Conservation (phyloP, 345 rosid species). For the Boechera divaricarpa region DNA sequence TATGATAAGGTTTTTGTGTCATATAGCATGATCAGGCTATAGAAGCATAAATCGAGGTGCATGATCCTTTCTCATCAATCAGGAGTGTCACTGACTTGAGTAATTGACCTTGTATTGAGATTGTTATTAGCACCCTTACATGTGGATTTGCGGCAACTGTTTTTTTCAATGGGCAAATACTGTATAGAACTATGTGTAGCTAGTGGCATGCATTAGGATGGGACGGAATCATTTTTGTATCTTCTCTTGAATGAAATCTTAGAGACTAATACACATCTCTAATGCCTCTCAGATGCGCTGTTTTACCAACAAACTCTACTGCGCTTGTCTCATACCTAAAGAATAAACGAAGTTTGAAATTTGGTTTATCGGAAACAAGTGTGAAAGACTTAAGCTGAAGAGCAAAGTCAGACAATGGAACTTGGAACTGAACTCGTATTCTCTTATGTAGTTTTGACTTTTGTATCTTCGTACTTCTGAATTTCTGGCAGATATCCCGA, state of each 20-base stretch:
- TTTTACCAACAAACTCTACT: not conserved
- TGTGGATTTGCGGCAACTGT: constrained; percentile 1
- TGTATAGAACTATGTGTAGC: not conserved
- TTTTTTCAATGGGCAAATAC: not conserved
- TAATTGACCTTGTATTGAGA: not conserved
- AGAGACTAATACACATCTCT: constrained; percentile 17
- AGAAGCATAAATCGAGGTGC: not conserved
- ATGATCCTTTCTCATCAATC: not conserved
- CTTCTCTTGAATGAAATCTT: not conserved
- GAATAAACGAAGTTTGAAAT: not conserved
- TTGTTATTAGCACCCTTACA: not conserved
- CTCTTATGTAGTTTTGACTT: constrained; percentile 13
- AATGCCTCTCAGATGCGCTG: not conserved
- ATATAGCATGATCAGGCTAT: not conserved
- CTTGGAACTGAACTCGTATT: constrained; percentile 24
- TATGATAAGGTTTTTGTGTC: not conserved
- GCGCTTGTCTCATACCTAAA: not conserved
- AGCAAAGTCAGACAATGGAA: not conserved
- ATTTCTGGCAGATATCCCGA: not conserved
- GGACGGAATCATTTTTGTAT: not conserved
- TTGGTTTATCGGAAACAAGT: not conserved
- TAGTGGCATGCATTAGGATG: constrained; percentile 4
- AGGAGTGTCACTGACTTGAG: not conserved
- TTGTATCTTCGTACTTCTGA: constrained; percentile 1
- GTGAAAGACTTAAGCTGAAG: constrained; percentile 3